Conservation (phyloP, 768 basidiomycete species). For the Lactifluus volemus region DNA sequence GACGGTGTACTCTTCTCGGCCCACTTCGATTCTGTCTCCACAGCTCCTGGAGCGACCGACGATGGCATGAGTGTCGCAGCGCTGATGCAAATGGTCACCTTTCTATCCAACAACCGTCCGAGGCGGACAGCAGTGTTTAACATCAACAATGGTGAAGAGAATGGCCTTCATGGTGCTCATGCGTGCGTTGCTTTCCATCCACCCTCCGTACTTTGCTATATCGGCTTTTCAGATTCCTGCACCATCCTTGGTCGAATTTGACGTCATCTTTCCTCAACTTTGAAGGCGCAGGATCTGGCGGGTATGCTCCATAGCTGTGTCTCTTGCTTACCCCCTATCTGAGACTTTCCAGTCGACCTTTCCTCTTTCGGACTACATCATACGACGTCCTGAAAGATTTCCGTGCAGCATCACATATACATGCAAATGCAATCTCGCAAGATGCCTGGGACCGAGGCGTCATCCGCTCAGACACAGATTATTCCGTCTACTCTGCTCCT, state of each 20-base stretch:
- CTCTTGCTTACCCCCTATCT: neutral
- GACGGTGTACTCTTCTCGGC: constrained; percentile 63
- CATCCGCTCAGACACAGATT: constrained; percentile 68
- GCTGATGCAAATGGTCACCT: constrained; percentile 52
- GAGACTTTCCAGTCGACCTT: constrained; percentile 44
- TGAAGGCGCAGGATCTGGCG: constrained; percentile 74
- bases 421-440: constrained; percentile 59
- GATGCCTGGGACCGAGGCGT: constrained; percentile 61
- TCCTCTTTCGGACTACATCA: constrained; percentile 67
- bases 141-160: constrained; percentile 82
- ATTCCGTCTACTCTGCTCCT: constrained; percentile 46
- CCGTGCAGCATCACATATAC: constrained; percentile 51
- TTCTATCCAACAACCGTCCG: constrained; percentile 35
- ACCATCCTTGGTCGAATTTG: constrained; percentile 67
- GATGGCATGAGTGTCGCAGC: constrained; percentile 68
- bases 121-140: constrained; percentile 67
- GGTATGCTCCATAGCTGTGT: constrained; percentile 34
- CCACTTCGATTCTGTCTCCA: constrained; percentile 76
- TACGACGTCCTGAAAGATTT: constrained; percentile 48
- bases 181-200: constrained; percentile 32
- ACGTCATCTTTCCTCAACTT: constrained; percentile 68
- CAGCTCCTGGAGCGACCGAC: constrained; percentile 67
- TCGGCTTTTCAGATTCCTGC: constrained; percentile 41
- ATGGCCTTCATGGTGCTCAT: constrained; percentile 65
- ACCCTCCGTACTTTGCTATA: neutral